Conservation (phyloP, 495 filamentous ascomycete species). For the Penicillium turbatum region DNA sequence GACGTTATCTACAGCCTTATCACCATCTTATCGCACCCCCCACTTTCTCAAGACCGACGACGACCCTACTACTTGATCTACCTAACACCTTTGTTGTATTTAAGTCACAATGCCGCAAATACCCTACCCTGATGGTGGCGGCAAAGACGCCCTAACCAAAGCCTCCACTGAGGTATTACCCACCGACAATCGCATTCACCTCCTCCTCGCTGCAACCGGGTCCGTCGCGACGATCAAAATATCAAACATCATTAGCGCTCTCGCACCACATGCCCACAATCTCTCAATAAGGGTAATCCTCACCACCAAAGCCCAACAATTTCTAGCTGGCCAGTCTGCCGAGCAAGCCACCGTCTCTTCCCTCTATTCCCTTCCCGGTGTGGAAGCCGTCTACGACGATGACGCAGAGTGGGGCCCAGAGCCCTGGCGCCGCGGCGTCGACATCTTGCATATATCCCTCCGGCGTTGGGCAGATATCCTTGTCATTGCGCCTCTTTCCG, state of each 20-base stretch:
- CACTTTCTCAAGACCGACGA: too few relatives aligned
- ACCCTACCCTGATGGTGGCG: not conserved
- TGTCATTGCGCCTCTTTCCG: conserved; percentile 64
- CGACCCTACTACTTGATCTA: too few relatives aligned
- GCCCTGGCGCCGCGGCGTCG: conserved; percentile 53
- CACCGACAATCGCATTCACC: conserved; percentile 16
- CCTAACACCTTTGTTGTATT: too few relatives aligned
- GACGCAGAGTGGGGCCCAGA: conserved; percentile 63
- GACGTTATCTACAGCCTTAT: not conserved
- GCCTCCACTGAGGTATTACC: not conserved
- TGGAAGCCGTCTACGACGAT: conserved; percentile 62
- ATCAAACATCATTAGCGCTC: conserved; percentile 55
- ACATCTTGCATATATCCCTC: conserved; percentile 71
- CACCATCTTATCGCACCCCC: not conserved
- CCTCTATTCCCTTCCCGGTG: conserved; percentile 45
- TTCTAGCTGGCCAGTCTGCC: conserved; percentile 58
- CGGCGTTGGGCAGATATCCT: conserved; percentile 68
- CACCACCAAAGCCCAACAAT: conserved; percentile 58
- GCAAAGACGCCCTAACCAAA: not conserved
- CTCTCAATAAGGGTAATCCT: conserved; percentile 68
- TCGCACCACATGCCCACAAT: conserved; percentile 42
- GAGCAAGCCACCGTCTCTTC: conserved; percentile 58
- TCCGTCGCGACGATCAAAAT: conserved; percentile 79
- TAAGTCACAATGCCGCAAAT: not conserved
- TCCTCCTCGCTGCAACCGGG: conserved; percentile 28